Evolutionary conservation across 257 asterid species (phyloP), one percentile per base, ranked within the genome.

Genomic region (Solanum commersonii): DNA sequence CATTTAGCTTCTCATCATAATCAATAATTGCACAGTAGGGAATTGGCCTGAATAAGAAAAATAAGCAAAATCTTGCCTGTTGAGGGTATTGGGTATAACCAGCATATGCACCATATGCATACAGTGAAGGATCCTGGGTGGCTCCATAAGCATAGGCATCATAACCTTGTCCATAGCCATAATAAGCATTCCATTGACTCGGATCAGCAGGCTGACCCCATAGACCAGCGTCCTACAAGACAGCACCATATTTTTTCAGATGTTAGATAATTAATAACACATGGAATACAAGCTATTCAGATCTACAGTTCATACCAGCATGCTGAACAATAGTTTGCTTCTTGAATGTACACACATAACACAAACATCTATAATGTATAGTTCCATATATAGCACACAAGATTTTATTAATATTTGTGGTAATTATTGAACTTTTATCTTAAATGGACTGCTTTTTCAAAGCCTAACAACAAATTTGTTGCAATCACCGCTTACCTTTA

Each of bases 151-250:
- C 93, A 89, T 97, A 97, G 81, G 99, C 93, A 91, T 97, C 99
- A 87, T 97, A 97, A 89, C 99, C 98, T 90, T 95, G 99, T 87
- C 96, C 99, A 90, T 97, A 97, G 77, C 94, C 97, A 93, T 96
- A 96, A 92, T 96, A 96, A 88, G 96, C 95, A 89, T 90, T 90
- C 96, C 95, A 89, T 84, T 95, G 99, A 87, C 88, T 95, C 86
- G 98, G 95, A 93, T 96, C 99, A 25, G 95, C 89, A n/a, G 96
- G 84, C 88, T 96, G 97, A 83, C 92, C 94, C 98, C 98, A 95
- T 8, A 76, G 49, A 78, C 97, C 95, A 74, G 93, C 34, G 84
- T 96, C 99, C 99, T 96, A 88, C 90, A 88, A 90, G 70, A 88
- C 18, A 86, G n/a, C 18, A 59, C 42, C 38, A 87, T 81, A 42